A percentile compares a stretch with the other conserved stretches of the same genome.
These are phyloP conservation scores for Gracilaria gracilis DNA, from an alignment of 23 red algal species.

Conservation along the genomic window DNA sequence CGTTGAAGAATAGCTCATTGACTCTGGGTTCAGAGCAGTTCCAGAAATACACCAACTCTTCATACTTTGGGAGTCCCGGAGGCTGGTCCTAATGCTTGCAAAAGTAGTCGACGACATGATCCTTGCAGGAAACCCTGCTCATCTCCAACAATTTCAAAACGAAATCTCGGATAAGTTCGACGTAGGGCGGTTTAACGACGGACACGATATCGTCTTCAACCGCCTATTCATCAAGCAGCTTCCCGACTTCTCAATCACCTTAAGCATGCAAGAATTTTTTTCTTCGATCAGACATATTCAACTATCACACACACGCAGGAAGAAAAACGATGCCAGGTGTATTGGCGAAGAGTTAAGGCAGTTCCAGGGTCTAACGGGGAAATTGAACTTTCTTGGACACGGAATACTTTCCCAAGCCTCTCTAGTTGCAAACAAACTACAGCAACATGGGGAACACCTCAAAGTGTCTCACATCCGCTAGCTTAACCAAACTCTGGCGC, in stretches of 20 bases:
- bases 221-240: neutral
- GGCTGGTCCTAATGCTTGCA: neutral
- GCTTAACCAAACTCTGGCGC: neutral
- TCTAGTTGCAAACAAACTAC: neutral
- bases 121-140: neutral
- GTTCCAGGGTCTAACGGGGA: neutral
- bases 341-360: too few species aligned
- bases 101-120: neutral
- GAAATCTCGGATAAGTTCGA: neutral
- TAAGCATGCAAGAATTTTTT: too few species aligned
- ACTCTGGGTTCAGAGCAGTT: neutral
- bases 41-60: neutral
- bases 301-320: too few species aligned
- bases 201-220: neutral
- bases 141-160: too few species aligned
- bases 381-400: constrained; percentile 29
- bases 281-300: too few species aligned
- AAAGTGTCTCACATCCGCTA: neutral
- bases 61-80: neutral
- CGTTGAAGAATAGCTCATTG: constrained; percentile 28
- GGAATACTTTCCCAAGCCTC: constrained; percentile 11
- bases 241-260: too few species aligned
- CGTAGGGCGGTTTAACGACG: neutral
- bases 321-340: too few species aligned
- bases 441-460: neutral